Conservation (phyloP, 169 alveolate genomes). For the Plasmodium ovale region DNA sequence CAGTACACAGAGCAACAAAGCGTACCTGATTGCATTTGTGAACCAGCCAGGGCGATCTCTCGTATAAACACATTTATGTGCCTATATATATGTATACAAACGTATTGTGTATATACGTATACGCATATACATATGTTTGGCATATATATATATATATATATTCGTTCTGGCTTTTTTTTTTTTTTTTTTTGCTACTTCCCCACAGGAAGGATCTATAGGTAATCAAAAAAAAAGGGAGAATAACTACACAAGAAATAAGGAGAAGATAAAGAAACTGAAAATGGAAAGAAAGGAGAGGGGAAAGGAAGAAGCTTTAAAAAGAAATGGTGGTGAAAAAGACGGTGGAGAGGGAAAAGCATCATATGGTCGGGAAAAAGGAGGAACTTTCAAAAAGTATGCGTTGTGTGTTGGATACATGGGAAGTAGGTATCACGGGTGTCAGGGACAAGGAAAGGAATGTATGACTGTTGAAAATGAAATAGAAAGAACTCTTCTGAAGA, state of each 20-base stretch:
- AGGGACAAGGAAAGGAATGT: conserved; percentile 82
- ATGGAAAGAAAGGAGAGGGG: conserved; percentile 8
- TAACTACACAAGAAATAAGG: conserved; percentile 20
- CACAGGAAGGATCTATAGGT: neutral
- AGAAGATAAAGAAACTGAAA: conserved; percentile 23
- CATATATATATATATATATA: neutral
- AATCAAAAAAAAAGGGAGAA: neutral
- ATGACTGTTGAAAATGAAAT: conserved; percentile 85
- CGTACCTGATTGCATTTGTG: too few relatives aligned
- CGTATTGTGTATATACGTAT: neutral
- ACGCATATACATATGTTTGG: neutral
- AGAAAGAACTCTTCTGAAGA: conserved; percentile 79
- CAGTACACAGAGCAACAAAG: too few relatives aligned
- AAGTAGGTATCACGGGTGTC: conserved; percentile 87
- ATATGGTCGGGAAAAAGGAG: neutral
- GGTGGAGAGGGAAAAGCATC: neutral
- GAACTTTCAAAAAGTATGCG: conserved; percentile 76
- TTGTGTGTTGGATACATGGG: conserved; percentile 85
- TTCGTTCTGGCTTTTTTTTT: neutral
- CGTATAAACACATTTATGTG: too few relatives aligned
- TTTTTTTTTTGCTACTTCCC: neutral
- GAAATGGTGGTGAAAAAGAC: neutral
- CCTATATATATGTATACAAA: too few relatives aligned
- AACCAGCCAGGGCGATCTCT: too few relatives aligned
- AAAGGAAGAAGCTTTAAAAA: conserved; percentile 4